Percentiles rank a stretch among this genome's conserved stretches.
Conservation (phyloP, 176 grass and related monocot species). For the Triticum urartu region DNA sequence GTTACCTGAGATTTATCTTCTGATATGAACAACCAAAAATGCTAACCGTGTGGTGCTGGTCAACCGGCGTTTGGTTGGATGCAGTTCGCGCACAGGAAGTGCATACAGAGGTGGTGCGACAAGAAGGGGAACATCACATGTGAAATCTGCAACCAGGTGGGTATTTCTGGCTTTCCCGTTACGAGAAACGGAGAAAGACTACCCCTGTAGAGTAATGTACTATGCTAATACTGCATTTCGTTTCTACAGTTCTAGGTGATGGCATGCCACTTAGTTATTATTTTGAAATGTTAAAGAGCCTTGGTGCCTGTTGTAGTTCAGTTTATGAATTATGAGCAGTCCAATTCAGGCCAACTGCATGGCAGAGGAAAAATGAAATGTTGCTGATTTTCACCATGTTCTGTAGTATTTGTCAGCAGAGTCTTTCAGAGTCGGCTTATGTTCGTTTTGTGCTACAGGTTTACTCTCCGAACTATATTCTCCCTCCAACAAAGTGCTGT, state of each 20-base stretch:
- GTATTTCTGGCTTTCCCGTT: slow-evolving; percentile 24
- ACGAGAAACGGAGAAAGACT: neutral
- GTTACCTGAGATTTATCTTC: neutral
- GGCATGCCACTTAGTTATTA: neutral
- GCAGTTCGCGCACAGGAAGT: slow-evolving; percentile 96
- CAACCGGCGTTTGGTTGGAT: slow-evolving; percentile 25
- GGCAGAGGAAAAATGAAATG: neutral
- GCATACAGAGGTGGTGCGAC: slow-evolving; percentile 99
- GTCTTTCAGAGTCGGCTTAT: neutral
- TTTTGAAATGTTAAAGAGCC: neutral
- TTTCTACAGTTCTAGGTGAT: slow-evolving; percentile 2
- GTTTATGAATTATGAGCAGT: neutral
- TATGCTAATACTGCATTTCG: neutral
- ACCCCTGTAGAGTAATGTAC: neutral
- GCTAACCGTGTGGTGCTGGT: slow-evolving; percentile 17
- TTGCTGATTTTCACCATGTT: neutral
- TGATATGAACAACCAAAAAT: neutral
- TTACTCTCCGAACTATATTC: slow-evolving; percentile 79
- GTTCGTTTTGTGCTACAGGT: slow-evolving; percentile 51
- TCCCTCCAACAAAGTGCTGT: slow-evolving; percentile 56
- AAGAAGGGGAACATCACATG: slow-evolving; percentile 98
- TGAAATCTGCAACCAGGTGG: slow-evolving; percentile 98
- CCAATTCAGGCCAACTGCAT: neutral
- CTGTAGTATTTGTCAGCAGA: neutral
- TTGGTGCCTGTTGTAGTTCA: neutral